phyloP scores from a whole-genome alignment of 345 rosid species.

The Aquilaria sinensis region DNA sequence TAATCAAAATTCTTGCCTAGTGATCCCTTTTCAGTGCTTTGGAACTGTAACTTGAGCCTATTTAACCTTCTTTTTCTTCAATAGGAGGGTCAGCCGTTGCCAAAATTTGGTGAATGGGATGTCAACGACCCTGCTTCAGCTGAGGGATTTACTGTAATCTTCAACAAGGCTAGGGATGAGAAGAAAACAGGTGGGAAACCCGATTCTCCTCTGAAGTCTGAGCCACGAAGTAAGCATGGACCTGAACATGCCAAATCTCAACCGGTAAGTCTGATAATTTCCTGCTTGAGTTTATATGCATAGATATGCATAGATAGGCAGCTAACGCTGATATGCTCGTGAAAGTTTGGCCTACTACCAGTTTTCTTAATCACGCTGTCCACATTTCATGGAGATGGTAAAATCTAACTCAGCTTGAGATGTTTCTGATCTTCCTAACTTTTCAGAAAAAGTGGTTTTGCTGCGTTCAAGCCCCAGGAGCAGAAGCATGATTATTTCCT shows the following conservation, averaged over 20 bases:
- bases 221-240: conserved; percentile 11
- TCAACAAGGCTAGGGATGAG: conserved; percentile 92
- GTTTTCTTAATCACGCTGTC: too few species aligned
- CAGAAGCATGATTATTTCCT: conserved; percentile 48
- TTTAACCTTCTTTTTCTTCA: conserved; percentile 5
- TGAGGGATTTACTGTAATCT: conserved; percentile 90
- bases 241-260: too few species aligned
- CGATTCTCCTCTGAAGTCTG: conserved; percentile 42
- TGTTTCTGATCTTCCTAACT: background rate
- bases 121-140: conserved; percentile 91
- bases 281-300: background rate
- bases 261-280: background rate
- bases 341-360: too few species aligned
- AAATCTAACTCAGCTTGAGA: too few species aligned
- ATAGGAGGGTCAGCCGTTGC: conserved; percentile 82
- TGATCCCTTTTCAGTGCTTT: background rate
- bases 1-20: background rate
- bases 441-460: conserved; percentile 93
- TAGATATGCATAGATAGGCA: too few species aligned
- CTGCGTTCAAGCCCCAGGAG: conserved; percentile 65
- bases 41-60: conserved; percentile 5
- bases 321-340: too few species aligned
- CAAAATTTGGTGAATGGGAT: conserved; percentile 99
- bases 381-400: background rate
- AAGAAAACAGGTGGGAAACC: conserved; percentile 78